These are phyloP conservation scores for Gamsiella multidivaricata DNA, from an alignment of 192 early-diverging fungal species.

Conservation along the genomic window DNA sequence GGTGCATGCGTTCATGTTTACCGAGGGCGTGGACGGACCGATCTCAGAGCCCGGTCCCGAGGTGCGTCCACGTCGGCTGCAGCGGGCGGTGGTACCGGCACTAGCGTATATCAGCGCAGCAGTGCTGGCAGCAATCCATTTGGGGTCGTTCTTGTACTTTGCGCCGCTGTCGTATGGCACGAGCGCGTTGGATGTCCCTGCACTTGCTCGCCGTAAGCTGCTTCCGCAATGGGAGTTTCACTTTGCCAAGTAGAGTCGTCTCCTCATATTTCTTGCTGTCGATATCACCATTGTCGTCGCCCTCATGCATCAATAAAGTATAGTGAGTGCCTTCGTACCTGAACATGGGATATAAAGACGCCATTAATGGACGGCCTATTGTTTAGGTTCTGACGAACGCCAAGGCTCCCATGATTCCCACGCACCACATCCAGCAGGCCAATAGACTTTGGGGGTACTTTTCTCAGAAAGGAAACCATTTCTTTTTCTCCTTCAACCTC, in stretches of 20 bases:
- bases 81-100: slow-evolving; percentile 41
- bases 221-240: slow-evolving; percentile 91
- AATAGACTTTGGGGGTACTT: not conserved
- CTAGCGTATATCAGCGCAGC: slow-evolving; percentile 53
- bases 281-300: no score
- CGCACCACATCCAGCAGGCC: not conserved
- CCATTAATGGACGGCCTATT: no score
- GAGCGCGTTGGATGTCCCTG: slow-evolving; percentile 66
- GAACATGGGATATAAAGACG: no score
- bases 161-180: slow-evolving; percentile 90
- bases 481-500: not conserved
- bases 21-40: slow-evolving; percentile 65
- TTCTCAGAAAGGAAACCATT: slow-evolving; percentile 7
- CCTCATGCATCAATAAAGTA: no score
- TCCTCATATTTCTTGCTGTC: not conserved
- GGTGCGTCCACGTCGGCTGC: slow-evolving; percentile 53
- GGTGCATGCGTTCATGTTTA: slow-evolving; percentile 81
- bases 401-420: not conserved
- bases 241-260: slow-evolving; percentile 56
- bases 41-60: slow-evolving; percentile 52
- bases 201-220: slow-evolving; percentile 74
- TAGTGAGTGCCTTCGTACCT: no score
- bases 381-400: no score
- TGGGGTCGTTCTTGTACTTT: slow-evolving; percentile 80
- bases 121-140: slow-evolving; percentile 60